Evolutionary conservation across 495 filamentous ascomycete species (phyloP).

Genomic region (Penicillium alfredii): DNA sequence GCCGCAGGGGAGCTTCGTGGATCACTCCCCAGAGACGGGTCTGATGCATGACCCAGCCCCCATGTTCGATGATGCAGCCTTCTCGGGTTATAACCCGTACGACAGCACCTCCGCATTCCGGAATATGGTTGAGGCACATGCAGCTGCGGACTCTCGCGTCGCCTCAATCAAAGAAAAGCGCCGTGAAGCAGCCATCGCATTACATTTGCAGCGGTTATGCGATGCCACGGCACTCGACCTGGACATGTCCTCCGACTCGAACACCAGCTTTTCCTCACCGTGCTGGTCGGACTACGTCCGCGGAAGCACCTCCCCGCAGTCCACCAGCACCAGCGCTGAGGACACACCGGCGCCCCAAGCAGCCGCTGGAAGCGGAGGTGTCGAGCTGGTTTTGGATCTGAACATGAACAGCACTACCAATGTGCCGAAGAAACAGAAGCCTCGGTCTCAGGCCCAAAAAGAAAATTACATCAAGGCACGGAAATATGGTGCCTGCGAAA

Average conservation of each 20-base stretch:
- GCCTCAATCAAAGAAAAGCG: slow-evolving; percentile 41
- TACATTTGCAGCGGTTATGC: slow-evolving; percentile 37
- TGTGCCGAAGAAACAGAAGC: slow-evolving; percentile 43
- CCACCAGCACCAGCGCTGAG: slow-evolving; percentile 16
- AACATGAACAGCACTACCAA: slow-evolving; percentile 43
- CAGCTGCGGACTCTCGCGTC: slow-evolving; percentile 27
- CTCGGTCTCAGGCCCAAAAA: slow-evolving; percentile 40
- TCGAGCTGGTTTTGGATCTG: slow-evolving; percentile 43
- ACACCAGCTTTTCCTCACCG: slow-evolving; percentile 35
- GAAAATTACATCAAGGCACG: slow-evolving; percentile 46
- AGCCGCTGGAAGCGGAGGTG: slow-evolving; percentile 17
- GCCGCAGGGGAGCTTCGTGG: slow-evolving; percentile 17
- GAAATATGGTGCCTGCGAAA: slow-evolving; percentile 42
- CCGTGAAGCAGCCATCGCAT: slow-evolving; percentile 37
- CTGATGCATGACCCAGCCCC: slow-evolving; percentile 20
- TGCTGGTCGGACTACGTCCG: slow-evolving; percentile 31
- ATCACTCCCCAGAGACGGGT: slow-evolving; percentile 19
- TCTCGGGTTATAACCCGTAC: slow-evolving; percentile 19
- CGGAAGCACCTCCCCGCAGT: slow-evolving; percentile 21
- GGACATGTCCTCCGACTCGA: slow-evolving; percentile 29
- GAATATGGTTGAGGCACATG: slow-evolving; percentile 38
- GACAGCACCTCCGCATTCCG: slow-evolving; percentile 24
- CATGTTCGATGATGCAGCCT: slow-evolving; percentile 22
- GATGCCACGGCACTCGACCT: slow-evolving; percentile 26
- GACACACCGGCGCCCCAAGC: slow-evolving; percentile 15